These are phyloP conservation scores for Caloboletus firmus DNA, from an alignment of 1,284 basidiomycete genomes.

Conservation along the genomic window DNA sequence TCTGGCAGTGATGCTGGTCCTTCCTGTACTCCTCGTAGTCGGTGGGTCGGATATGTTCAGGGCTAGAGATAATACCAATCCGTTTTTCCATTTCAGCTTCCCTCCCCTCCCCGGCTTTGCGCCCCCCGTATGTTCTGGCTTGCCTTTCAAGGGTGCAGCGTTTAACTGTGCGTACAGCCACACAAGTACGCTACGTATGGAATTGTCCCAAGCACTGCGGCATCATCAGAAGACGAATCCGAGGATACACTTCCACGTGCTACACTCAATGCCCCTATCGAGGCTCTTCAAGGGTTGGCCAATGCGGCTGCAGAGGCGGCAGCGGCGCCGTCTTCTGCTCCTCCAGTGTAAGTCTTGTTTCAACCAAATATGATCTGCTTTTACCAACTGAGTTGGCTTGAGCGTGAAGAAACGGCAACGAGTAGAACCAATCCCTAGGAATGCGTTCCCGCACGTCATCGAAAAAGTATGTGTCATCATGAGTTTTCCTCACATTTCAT, in stretches of 20 bases:
- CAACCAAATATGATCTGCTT: constrained; percentile 16
- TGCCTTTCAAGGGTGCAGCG: neutral
- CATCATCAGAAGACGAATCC: constrained; percentile 85
- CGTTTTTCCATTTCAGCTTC: constrained; percentile 43
- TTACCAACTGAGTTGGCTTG: constrained; percentile 16
- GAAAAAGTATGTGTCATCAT: constrained; percentile 58
- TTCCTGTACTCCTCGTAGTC: constrained; percentile 36
- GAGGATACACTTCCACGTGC: constrained; percentile 82
- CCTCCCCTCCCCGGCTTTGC: constrained; percentile 88
- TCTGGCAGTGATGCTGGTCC: constrained; percentile 24
- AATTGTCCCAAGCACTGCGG: constrained; percentile 75
- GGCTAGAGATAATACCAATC: constrained; percentile 3
- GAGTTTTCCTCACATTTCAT: neutral
- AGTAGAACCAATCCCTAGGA: constrained; percentile 83
- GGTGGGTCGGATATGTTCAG: constrained; percentile 30
- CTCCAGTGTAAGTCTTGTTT: constrained; percentile 25
- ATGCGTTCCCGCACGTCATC: constrained; percentile 80
- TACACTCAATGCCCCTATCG: constrained; percentile 86
- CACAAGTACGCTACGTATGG: constrained; percentile 91
- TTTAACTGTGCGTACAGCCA: constrained; percentile 47
- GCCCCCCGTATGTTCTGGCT: constrained; percentile 64
- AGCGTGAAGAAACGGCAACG: constrained; percentile 86
- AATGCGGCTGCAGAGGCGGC: constrained; percentile 93
- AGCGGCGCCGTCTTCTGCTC: constrained; percentile 55
- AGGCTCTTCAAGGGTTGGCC: constrained; percentile 87